Percentiles rank a stretch among this genome's conserved stretches.
Evolutionary conservation across 2,329 filamentous ascomycete species (phyloP).

Genomic region (Epichloe sp.): DNA sequence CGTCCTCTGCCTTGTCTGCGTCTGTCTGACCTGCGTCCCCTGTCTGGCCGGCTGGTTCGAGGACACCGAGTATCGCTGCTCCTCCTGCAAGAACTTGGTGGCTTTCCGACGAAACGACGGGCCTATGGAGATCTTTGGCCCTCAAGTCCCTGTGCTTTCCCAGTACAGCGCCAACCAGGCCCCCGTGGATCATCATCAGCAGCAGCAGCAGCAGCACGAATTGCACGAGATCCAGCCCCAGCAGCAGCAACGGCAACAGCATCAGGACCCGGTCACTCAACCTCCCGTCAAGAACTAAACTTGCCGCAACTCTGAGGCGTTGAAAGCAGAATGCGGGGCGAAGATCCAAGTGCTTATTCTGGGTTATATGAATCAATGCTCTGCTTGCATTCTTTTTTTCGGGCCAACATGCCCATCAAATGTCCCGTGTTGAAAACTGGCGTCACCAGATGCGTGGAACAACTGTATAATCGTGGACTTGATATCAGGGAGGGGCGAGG

Average conservation of each 20-base stretch:
- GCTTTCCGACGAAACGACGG: constrained; percentile 12
- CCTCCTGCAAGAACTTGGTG: constrained; percentile 16
- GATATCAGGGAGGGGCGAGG: not conserved
- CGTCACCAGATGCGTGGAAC: too few relatives aligned
- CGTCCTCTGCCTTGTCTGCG: constrained; percentile 18
- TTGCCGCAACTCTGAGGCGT: not conserved
- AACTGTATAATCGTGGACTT: not conserved
- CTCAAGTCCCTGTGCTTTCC: constrained; percentile 6
- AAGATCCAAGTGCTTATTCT: not conserved
- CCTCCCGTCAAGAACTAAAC: not conserved
- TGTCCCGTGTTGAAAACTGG: too few relatives aligned
- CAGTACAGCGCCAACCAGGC: constrained; percentile 8
- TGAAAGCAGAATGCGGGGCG: too few relatives aligned
- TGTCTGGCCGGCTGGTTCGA: constrained; percentile 21
- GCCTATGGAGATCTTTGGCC: constrained; percentile 11
- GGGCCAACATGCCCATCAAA: not conserved
- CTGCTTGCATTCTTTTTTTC: not conserved
- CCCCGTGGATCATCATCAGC: constrained; percentile 3
- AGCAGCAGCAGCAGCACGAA: not conserved
- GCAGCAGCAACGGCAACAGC: not conserved
- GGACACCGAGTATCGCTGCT: constrained; percentile 17
- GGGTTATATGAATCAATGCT: not conserved
- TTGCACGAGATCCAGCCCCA: not conserved
- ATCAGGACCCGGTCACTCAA: not conserved
- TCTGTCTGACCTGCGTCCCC: constrained; percentile 19